phyloP scores from a whole-genome alignment of 805 yeast genomes.

The Ogataea angusta region DNA sequence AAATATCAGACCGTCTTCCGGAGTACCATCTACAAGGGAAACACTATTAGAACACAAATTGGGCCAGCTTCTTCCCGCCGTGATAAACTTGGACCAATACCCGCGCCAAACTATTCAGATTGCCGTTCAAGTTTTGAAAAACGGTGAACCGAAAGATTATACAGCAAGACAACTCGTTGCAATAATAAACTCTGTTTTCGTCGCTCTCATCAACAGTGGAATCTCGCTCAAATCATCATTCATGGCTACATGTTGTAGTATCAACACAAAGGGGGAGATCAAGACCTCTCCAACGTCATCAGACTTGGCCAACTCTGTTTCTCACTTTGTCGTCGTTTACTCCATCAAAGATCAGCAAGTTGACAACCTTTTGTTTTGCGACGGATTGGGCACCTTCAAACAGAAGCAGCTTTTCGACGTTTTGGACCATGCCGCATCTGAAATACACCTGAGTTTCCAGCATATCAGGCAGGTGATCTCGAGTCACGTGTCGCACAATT shows the following conservation, averaged over 20 bases:
- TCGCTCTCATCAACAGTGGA: slow-evolving; percentile 81
- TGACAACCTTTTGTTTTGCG: slow-evolving; percentile 59
- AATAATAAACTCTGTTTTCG: slow-evolving; percentile 66
- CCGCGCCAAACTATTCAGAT: slow-evolving; percentile 80
- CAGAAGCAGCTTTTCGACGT: slow-evolving; percentile 51
- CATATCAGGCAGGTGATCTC: slow-evolving; percentile 46
- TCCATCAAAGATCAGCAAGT: slow-evolving; percentile 49
- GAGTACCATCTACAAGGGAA: slow-evolving; percentile 72
- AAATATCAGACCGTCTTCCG: slow-evolving; percentile 72
- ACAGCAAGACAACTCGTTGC: slow-evolving; percentile 55
- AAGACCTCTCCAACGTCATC: slow-evolving; percentile 44
- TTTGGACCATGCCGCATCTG: slow-evolving; percentile 49
- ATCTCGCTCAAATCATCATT: slow-evolving; percentile 65
- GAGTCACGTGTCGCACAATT: slow-evolving; percentile 48
- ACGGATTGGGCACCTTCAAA: slow-evolving; percentile 68
- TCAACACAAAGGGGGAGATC: slow-evolving; percentile 26
- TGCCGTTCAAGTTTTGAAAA: slow-evolving; percentile 59
- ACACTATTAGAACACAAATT: slow-evolving; percentile 70
- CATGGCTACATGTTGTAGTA: slow-evolving; percentile 46
- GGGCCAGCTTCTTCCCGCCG: slow-evolving; percentile 54
- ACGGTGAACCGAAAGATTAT: slow-evolving; percentile 41
- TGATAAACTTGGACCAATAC: slow-evolving; percentile 58
- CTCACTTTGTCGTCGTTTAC: slow-evolving; percentile 67
- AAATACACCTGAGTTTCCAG: slow-evolving; percentile 43
- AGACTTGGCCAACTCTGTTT: slow-evolving; percentile 42